phyloP scores from a whole-genome alignment of 1,284 basidiomycete genomes.

The Porogramme epimiltina region DNA sequence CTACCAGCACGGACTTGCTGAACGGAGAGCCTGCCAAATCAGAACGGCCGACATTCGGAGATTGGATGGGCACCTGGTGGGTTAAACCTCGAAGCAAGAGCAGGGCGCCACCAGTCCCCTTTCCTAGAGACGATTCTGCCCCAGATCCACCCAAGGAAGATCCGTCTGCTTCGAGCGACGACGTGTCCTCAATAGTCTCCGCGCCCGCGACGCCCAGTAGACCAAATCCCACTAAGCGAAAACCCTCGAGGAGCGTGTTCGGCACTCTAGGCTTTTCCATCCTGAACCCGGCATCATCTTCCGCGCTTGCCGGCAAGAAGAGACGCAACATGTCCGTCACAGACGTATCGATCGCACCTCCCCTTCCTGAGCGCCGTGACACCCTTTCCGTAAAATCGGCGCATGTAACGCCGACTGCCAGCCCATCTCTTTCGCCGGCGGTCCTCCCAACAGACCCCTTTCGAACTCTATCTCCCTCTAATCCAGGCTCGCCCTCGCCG shows the following conservation, averaged over 20 bases:
- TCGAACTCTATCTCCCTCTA: constrained; percentile 10
- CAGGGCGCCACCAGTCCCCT: constrained; percentile 22
- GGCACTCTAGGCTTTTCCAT: constrained; percentile 70
- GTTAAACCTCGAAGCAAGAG: constrained; percentile 42
- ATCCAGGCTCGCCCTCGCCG: constrained; percentile 19
- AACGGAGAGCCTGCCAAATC: constrained; percentile 15
- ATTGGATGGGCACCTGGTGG: constrained; percentile 74
- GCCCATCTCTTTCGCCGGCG: constrained; percentile 22
- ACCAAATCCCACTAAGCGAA: constrained; percentile 34
- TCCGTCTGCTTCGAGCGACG: constrained; percentile 10
- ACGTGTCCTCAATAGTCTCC: constrained; percentile 6
- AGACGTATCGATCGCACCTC: constrained; percentile 20
- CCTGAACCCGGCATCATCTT: constrained; percentile 46
- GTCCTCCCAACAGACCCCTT: constrained; percentile 15
- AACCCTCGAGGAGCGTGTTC: constrained; percentile 63
- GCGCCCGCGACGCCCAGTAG: constrained; percentile 15
- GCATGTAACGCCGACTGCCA: constrained; percentile 26
- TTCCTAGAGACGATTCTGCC: constrained; percentile 8
- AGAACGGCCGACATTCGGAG: constrained; percentile 35
- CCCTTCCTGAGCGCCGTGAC: constrained; percentile 7
- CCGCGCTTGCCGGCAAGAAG: constrained; percentile 28
- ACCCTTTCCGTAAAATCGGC: constrained; percentile 13
- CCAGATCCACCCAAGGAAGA: constrained; percentile 21
- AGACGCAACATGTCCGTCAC: constrained; percentile 33
- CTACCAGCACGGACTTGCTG: too few species aligned